A percentile compares a stretch with the other conserved stretches of the same genome.
phyloP scores from a whole-genome alignment of 768 basidiomycete species.

The Kondoa malvinella region DNA sequence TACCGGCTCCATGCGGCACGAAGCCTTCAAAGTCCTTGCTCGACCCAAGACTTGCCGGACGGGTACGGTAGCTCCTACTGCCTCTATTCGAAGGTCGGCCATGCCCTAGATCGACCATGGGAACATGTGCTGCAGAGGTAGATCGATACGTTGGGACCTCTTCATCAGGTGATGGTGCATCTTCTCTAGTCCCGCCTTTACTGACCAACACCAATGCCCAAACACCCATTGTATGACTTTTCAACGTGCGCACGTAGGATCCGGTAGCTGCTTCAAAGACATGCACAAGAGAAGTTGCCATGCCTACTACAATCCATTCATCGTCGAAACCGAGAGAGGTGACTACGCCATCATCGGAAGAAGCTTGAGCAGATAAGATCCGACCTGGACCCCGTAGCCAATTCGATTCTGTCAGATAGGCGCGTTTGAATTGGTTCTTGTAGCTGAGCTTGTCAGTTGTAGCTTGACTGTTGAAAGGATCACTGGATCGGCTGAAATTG shows the following conservation, averaged over 20 bases:
- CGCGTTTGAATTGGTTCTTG: constrained; percentile 51
- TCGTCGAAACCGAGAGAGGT: constrained; percentile 71
- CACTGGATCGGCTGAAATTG: background rate
- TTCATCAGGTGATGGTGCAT: background rate
- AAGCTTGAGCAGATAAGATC: constrained; percentile 47
- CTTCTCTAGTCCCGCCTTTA: constrained; percentile 38
- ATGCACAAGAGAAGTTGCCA: constrained; percentile 68
- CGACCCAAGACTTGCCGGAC: background rate
- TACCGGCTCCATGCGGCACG: background rate
- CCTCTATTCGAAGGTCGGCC: background rate
- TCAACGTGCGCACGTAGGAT: constrained; percentile 53
- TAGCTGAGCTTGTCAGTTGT: constrained; percentile 38
- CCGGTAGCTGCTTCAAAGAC: constrained; percentile 69
- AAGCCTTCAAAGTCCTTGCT: constrained; percentile 11
- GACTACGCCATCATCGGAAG: constrained; percentile 49
- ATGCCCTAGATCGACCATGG: background rate
- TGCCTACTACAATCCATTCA: constrained; percentile 71
- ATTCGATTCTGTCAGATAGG: constrained; percentile 58
- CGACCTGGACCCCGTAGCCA: constrained; percentile 57
- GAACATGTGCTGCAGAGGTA: background rate
- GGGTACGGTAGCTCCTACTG: background rate
- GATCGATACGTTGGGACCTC: constrained; percentile 2
- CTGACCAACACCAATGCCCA: constrained; percentile 75
- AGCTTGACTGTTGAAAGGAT: background rate
- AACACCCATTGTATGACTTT: constrained; percentile 75